Percentiles rank a stretch among this genome's conserved stretches.
Evolutionary conservation across 129 eudicot species (phyloP).

Genomic region (Sambucus nigra): DNA sequence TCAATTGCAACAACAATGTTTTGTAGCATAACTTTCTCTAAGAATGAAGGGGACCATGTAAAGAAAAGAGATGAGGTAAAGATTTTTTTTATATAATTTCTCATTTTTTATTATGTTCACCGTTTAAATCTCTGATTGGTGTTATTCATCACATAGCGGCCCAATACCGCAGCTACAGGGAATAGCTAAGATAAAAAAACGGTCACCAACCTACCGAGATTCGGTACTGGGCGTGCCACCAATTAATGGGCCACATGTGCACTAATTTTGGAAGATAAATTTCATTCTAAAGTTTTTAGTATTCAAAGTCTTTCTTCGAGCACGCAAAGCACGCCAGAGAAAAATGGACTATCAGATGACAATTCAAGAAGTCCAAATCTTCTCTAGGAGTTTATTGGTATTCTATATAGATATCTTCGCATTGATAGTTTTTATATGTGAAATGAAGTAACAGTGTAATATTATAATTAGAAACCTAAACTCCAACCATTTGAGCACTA

Average conservation of each 20-base stretch:
- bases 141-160: no score
- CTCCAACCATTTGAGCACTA: no score
- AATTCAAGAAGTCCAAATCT: slow-evolving; percentile 36
- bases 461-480: no score
- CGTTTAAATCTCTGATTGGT: neutral
- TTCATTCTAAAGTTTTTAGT: slow-evolving; percentile 25
- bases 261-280: no score
- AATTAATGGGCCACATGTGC: no score
- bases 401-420: no score
- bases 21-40: slow-evolving; percentile 81
- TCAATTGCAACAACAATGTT: slow-evolving; percentile 99
- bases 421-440: no score
- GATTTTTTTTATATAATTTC: neutral
- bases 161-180: no score
- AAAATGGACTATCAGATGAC: slow-evolving; percentile 31
- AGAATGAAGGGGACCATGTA: slow-evolving; percentile 61
- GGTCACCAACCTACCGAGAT: no score
- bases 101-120: slow-evolving; percentile 4
- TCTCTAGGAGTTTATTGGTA: slow-evolving; percentile 32
- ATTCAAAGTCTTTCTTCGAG: slow-evolving; percentile 42
- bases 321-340: slow-evolving; percentile 42
- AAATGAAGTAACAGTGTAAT: no score
- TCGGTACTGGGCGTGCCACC: no score
- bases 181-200: no score
- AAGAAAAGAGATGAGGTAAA: slow-evolving; percentile 90